phyloP scores from a whole-genome alignment of 345 rosid species.

The Reutealis trisperma region DNA sequence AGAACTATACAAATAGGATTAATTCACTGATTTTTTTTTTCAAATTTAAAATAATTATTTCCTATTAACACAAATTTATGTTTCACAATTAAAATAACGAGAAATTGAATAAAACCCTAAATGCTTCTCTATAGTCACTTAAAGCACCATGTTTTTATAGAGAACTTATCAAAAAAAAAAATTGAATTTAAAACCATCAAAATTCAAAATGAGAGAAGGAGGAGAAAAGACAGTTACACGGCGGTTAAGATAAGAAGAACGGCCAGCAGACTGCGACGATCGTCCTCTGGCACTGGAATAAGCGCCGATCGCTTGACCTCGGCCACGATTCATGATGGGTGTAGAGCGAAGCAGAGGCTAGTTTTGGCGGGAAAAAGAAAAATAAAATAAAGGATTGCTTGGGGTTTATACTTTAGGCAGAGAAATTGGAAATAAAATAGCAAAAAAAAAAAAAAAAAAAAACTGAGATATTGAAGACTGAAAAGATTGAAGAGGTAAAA shows the following conservation, averaged over 20 bases:
- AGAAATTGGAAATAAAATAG: background rate
- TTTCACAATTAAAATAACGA: background rate
- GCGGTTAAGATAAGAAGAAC: background rate
- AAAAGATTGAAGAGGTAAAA: no score
- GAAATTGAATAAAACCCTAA: background rate
- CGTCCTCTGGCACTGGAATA: conserved; percentile 18
- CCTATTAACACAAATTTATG: background rate
- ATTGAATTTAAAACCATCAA: background rate
- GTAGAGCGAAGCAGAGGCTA: background rate
- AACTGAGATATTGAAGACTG: no score
- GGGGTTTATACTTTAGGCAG: no score
- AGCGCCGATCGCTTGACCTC: conserved; percentile 8
- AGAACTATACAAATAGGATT: background rate
- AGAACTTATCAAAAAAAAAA: background rate
- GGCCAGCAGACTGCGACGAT: background rate
- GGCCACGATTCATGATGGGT: conserved; percentile 26
- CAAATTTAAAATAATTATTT: background rate
- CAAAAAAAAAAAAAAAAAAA: background rate
- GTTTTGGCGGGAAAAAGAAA: conserved; percentile 10
- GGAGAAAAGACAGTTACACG: conserved; percentile 20
- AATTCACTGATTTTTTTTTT: background rate
- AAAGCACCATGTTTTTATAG: background rate
- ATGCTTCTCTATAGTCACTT: background rate
- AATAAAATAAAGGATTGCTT: no score
- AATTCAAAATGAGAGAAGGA: background rate